Percentiles rank a stretch among this genome's conserved stretches.
phyloP scores from a whole-genome alignment of 352 stramenopile species.

The Phytophthora ramorum region DNA sequence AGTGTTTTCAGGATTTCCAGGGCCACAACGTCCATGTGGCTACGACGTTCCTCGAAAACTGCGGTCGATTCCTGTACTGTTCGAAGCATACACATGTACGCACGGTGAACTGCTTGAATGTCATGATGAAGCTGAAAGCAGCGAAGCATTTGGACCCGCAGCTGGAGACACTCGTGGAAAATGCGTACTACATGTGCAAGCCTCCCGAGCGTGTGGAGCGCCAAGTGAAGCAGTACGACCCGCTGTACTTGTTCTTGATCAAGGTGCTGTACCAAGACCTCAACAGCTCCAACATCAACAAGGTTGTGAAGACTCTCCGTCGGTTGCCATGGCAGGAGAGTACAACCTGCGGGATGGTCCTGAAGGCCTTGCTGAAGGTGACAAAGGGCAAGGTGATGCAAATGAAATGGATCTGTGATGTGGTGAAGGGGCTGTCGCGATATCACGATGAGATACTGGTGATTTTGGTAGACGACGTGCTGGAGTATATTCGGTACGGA shows the following conservation, averaged over 20 bases:
- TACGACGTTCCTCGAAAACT: slow-evolving; percentile 97
- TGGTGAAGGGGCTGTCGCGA: slow-evolving; percentile 82
- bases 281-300: slow-evolving; percentile 83
- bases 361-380: slow-evolving; percentile 94
- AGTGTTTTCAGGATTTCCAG: slow-evolving; percentile 96
- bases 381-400: slow-evolving; percentile 90
- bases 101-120: slow-evolving; percentile 91
- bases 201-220: slow-evolving; percentile 86
- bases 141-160: slow-evolving; percentile 92
- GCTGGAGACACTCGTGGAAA: slow-evolving; percentile 90
- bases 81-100: slow-evolving; percentile 94
- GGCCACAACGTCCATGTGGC: slow-evolving; percentile 96
- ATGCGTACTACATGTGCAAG: slow-evolving; percentile 94
- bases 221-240: slow-evolving; percentile 84
- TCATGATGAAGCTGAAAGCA: slow-evolving; percentile 97
- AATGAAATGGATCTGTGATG: slow-evolving; percentile 89
- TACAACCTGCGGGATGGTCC: slow-evolving; percentile 69
- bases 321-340: slow-evolving; percentile 92
- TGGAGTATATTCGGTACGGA: slow-evolving; percentile 93
- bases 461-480: slow-evolving; percentile 92
- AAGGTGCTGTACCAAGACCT: slow-evolving; percentile 91
- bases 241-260: slow-evolving; percentile 92
- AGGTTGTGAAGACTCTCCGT: slow-evolving; percentile 94
- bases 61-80: slow-evolving; percentile 96
- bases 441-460: slow-evolving; percentile 93